These are phyloP conservation scores for Aspergillus sp. DNA, from an alignment of 2,329 filamentous ascomycete genomes.

Conservation along the genomic window DNA sequence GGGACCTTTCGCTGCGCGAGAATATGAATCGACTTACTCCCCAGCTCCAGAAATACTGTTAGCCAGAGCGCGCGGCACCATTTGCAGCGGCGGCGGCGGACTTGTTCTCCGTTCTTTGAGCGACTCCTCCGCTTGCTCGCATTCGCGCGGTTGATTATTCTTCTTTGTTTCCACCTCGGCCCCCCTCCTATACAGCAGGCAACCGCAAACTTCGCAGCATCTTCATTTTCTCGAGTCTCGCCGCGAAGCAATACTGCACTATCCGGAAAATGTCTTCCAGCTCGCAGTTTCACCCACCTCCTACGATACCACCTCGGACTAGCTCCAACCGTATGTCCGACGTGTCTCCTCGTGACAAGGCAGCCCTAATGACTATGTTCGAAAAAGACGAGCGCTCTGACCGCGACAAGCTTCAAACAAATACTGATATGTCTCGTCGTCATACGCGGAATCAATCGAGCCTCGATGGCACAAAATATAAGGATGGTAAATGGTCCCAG, in stretches of 20 bases:
- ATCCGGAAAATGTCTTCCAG: conserved; percentile 6
- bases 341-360: conserved; percentile 18
- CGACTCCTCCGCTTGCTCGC: neutral
- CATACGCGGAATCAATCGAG: conserved; percentile 39
- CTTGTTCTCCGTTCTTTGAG: neutral
- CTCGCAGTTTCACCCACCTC: conserved; percentile 5
- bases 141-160: neutral
- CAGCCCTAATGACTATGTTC: conserved; percentile 55
- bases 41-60: neutral
- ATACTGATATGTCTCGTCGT: conserved; percentile 21
- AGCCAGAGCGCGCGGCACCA: neutral
- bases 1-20: neutral
- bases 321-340: conserved; percentile 6
- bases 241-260: neutral
- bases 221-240: neutral
- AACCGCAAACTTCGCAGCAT: neutral
- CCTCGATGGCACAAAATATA: conserved; percentile 39
- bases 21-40: neutral
- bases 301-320: conserved; percentile 2
- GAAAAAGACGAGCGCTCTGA: conserved; percentile 49
- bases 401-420: conserved; percentile 50
- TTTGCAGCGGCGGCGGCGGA: neutral
- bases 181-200: neutral
- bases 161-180: neutral
- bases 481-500: conserved; percentile 36